These are phyloP conservation scores for Yamadazyma atmosphaerica DNA, from an alignment of 1,139 yeast genomes.

Conservation along the genomic window DNA sequence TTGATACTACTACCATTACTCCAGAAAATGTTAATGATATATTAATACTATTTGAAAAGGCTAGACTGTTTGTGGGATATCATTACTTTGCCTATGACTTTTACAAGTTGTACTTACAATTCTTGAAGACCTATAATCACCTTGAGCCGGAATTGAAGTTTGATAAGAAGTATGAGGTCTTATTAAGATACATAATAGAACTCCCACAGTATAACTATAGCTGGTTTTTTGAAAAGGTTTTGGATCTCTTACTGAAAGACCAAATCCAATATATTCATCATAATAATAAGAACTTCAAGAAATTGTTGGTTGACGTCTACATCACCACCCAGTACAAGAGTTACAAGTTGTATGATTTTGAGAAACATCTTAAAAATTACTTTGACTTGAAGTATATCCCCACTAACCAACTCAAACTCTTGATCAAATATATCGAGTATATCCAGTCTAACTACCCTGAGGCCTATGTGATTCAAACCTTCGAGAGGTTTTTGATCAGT, in stretches of 20 bases:
- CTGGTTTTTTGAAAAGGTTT: slow-evolving; percentile 47
- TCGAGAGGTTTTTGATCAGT: slow-evolving; percentile 57
- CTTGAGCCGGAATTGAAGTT: slow-evolving; percentile 30
- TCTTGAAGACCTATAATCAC: slow-evolving; percentile 40
- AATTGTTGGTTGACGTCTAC: slow-evolving; percentile 51
- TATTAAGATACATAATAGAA: slow-evolving; percentile 63
- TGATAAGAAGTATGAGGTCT: slow-evolving; percentile 36
- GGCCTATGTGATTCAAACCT: slow-evolving; percentile 38
- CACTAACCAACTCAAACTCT: slow-evolving; percentile 49
- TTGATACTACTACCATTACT: slow-evolving; percentile 33
- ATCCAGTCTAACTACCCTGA: slow-evolving; percentile 43
- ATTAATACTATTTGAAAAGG: slow-evolving; percentile 50
- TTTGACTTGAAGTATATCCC: slow-evolving; percentile 45
- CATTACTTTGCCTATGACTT: slow-evolving; percentile 76
- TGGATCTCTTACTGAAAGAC: slow-evolving; percentile 36
- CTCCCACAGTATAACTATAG: slow-evolving; percentile 78
- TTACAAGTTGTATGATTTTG: slow-evolving; percentile 64
- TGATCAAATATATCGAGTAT: slow-evolving; percentile 63
- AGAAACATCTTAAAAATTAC: slow-evolving; percentile 53
- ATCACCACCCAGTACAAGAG: slow-evolving; percentile 62
- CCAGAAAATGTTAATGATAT: slow-evolving; percentile 27
- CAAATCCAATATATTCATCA: slow-evolving; percentile 22
- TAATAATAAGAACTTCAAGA: slow-evolving; percentile 25
- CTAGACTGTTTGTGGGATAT: slow-evolving; percentile 62
- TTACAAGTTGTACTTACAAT: slow-evolving; percentile 70